Percentiles rank a stretch among this genome's conserved stretches.
These are phyloP conservation scores for Colletotrichum lupini DNA, from an alignment of 2,329 filamentous ascomycete species.

Conservation along the genomic window DNA sequence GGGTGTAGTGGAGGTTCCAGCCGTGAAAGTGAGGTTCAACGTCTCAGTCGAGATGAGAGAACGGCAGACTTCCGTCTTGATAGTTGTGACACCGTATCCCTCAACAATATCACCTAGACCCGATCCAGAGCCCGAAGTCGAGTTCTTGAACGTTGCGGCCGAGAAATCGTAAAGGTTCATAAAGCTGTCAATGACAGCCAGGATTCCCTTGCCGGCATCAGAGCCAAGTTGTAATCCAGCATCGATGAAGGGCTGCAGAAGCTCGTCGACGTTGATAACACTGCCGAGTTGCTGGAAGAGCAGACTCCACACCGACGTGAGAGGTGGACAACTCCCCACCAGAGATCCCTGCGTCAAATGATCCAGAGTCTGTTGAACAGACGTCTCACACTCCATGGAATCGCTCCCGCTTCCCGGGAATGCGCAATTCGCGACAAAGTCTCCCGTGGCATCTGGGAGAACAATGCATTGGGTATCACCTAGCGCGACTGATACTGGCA, in stretches of 20 bases:
- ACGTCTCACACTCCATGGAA: slow-evolving; percentile 43
- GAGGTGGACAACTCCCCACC: slow-evolving; percentile 47
- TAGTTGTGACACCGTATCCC: slow-evolving; percentile 46
- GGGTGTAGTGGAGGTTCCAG: slow-evolving; percentile 44
- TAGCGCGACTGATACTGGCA: slow-evolving; percentile 45
- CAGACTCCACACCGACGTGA: slow-evolving; percentile 46
- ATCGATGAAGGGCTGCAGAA: slow-evolving; percentile 26
- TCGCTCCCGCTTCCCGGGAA: slow-evolving; percentile 47
- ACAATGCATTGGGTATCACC: slow-evolving; percentile 45
- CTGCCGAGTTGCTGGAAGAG: slow-evolving; percentile 44
- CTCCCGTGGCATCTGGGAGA: background rate
- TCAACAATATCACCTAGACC: slow-evolving; percentile 46
- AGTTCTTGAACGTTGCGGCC: slow-evolving; percentile 41
- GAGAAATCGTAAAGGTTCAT: slow-evolving; percentile 40
- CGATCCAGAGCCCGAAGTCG: slow-evolving; percentile 37
- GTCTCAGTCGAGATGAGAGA: slow-evolving; percentile 45
- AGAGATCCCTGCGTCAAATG: slow-evolving; percentile 49
- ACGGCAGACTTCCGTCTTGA: slow-evolving; percentile 47
- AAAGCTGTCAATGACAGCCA: slow-evolving; percentile 19
- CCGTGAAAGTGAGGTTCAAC: slow-evolving; percentile 46
- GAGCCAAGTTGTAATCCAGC: slow-evolving; percentile 1
- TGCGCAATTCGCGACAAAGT: slow-evolving; percentile 44
- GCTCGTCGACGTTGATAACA: slow-evolving; percentile 24
- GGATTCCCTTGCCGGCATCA: background rate
- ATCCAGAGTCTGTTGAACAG: slow-evolving; percentile 46